Conservation (phyloP, 176 grass and related monocot genomes). For the Eleusine indica region DNA sequence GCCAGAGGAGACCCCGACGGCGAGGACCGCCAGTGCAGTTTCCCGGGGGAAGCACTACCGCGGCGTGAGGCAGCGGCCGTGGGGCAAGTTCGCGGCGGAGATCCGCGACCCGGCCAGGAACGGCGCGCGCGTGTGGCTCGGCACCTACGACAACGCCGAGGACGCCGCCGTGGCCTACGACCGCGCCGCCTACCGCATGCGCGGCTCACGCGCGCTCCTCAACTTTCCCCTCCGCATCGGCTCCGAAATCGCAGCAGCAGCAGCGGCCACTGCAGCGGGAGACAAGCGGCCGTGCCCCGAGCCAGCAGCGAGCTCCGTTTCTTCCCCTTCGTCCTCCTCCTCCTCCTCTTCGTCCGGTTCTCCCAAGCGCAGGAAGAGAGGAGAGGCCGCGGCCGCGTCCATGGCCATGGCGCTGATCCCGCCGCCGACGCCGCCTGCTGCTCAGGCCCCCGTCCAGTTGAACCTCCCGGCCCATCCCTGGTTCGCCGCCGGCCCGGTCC, state of each 20-base stretch:
- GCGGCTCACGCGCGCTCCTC: slow-evolving; percentile 82
- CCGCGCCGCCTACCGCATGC: slow-evolving; percentile 86
- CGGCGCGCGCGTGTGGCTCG: slow-evolving; percentile 86
- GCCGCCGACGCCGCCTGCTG: neutral
- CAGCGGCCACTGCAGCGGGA: slow-evolving; percentile 19
- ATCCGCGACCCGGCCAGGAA: slow-evolving; percentile 76
- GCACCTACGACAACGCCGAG: slow-evolving; percentile 80
- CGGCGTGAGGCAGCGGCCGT: slow-evolving; percentile 69
- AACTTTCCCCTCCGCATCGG: slow-evolving; percentile 88
- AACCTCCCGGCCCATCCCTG: slow-evolving; percentile 44
- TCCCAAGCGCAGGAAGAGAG: slow-evolving; percentile 67
- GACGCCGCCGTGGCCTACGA: slow-evolving; percentile 82
- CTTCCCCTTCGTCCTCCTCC: slow-evolving; percentile 14
- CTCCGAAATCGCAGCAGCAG: slow-evolving; percentile 39
- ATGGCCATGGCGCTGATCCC: slow-evolving; percentile 44
- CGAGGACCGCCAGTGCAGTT: neutral
- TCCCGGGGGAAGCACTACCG: slow-evolving; percentile 68
- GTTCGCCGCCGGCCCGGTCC: slow-evolving; percentile 42
- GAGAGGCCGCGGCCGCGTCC: slow-evolving; percentile 53
- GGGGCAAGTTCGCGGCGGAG: slow-evolving; percentile 73
- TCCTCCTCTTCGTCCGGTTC: slow-evolving; percentile 46
- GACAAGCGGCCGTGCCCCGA: slow-evolving; percentile 37
- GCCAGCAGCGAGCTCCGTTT: slow-evolving; percentile 14
- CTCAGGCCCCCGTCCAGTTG: slow-evolving; percentile 37
- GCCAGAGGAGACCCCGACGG: neutral